Percentiles rank a stretch among this genome's conserved stretches.
Conservation (phyloP, 2,329 filamentous ascomycete genomes). For the Dryadomyces quercus-mongolicae region DNA sequence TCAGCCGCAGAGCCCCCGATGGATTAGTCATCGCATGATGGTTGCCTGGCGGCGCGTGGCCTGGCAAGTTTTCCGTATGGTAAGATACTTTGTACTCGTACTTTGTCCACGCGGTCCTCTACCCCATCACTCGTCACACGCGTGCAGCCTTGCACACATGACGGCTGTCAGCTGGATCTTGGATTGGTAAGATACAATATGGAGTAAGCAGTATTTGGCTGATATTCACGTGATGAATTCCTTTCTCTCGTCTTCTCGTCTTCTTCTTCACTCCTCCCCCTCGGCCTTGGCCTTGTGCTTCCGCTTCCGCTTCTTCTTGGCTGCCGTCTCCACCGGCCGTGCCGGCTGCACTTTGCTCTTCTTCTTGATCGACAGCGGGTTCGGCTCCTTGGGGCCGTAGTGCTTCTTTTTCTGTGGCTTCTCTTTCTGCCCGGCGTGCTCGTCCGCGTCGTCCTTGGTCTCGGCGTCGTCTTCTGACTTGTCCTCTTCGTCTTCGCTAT, state of each 20-base stretch:
- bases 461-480: constrained; percentile 31
- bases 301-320: constrained; percentile 15
- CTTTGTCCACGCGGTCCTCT: too few relatives aligned
- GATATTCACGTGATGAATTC: too few relatives aligned
- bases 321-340: constrained; percentile 2
- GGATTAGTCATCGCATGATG: background rate
- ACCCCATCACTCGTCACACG: too few relatives aligned
- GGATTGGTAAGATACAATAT: too few relatives aligned
- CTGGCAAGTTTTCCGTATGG: too few relatives aligned
- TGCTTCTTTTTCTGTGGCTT: constrained; percentile 20
- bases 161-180: too few relatives aligned
- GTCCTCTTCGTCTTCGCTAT: constrained; percentile 10
- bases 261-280: background rate
- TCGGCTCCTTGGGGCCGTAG: constrained; percentile 20
- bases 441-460: constrained; percentile 2
- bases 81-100: too few relatives aligned
- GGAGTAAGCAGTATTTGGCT: too few relatives aligned
- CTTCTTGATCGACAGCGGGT: constrained; percentile 23
- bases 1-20: background rate
- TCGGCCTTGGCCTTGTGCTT: constrained; percentile 12
- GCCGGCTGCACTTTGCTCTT: constrained; percentile 16
- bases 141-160: too few relatives aligned
- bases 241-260: too few relatives aligned
- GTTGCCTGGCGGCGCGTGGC: too few relatives aligned
- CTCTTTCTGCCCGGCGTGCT: constrained; percentile 5